Base-by-base conservation (phyloP, 2,329 filamentous ascomycete species). In the Cladophialophora psammophila region DNA sequence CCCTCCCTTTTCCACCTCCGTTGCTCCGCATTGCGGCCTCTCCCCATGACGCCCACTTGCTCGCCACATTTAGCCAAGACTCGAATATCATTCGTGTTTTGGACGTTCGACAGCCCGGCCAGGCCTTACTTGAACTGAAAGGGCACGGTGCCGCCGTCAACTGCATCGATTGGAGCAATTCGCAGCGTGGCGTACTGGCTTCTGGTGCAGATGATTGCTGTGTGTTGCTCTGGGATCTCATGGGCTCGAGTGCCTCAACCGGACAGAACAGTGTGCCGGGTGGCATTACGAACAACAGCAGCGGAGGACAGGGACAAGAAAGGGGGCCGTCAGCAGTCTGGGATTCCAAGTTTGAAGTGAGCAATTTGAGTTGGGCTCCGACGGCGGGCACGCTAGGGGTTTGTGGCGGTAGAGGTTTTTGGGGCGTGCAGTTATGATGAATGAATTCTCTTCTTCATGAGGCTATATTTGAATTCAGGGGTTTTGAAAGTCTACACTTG, bases 31-130 rank as follows among this genome's bases (percentile, higher is more conserved):
- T 96, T 35, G 92, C 93, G 52, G 78, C 67, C 34, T 69, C 70
- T 34, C 95, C 95, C 1, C 94, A 98, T 75, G 95, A 99, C 78
- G 91, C 93, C 6, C 94, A 99, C 77, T 88, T 99, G 38, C 87
- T 99, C 40, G 94, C 94, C n/a, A 99, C 95, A 0, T 98, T 99
- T 78, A 94, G 95, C 18, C 90, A 93, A 75, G 95, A 98, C 77
- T 96, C 92, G 3, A 94, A 90, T 74, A 83, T 96, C 38, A 94
- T 99, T 76, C 92, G 95, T 56, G 96, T 99, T 63, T 88, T 99
- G 35, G 95, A 99, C 75, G 94, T 98, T 2, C 90, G 95, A 57
- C 95, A 99, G 80, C 95, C 95, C 0, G 95, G 95, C 5, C 95
- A 97, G 79, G 95, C 95, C 2, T 86, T 99, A 4, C 87, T 99